Evolutionary conservation across 1,284 basidiomycete species (phyloP), one percentile per base, ranked within the genome.

Genomic region (Pascua guehoae): DNA sequence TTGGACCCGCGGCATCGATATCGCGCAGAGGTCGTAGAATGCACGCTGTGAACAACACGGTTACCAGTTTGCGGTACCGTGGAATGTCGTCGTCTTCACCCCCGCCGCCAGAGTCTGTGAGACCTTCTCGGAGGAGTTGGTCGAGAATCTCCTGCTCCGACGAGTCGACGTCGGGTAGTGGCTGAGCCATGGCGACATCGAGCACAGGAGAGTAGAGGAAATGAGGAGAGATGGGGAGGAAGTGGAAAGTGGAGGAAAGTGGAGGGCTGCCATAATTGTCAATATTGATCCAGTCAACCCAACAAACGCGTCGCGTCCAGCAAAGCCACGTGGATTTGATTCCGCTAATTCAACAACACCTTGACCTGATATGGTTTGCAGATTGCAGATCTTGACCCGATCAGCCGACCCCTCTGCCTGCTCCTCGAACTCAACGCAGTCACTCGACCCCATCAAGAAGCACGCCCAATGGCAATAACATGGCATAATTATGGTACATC

Each of bases 31-130:
- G 67, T 12, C 61, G 58, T 37, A 72, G 61, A 38, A 75, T 61
- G 49, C 73, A 74, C 37, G 66, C 57, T 49, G 66, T 56, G 53
- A 73, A 59, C 16, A 75, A 65, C 2, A 72, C 68, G 38, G 64
- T 57, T n/a, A 74, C 57, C 16, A 75, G 65, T 41, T 67, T 65
- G 32, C 68, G 63, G 51, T 66, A 66, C 11, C 64, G 54, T n/a
- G 54, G 32, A 8, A 47, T 47, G n/a, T 49, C 50, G 32, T 50
- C 51, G 1, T 46, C 55, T 8, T 44, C 43, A 9, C 41, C 41
- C 16, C 54, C 47, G 36, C 56, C 46, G 41, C 56, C 49, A 3
- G 53, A 46, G 38, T 66, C 62, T 2, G 66, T 61, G 15, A 72
- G 63, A 5, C 70, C 73, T 53, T 70, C 65, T 8, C 61, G 53